Percentiles rank a stretch among this genome's conserved stretches.
These are phyloP conservation scores for Peniophora sp. DNA, from an alignment of 1,284 basidiomycete species.

Conservation along the genomic window DNA sequence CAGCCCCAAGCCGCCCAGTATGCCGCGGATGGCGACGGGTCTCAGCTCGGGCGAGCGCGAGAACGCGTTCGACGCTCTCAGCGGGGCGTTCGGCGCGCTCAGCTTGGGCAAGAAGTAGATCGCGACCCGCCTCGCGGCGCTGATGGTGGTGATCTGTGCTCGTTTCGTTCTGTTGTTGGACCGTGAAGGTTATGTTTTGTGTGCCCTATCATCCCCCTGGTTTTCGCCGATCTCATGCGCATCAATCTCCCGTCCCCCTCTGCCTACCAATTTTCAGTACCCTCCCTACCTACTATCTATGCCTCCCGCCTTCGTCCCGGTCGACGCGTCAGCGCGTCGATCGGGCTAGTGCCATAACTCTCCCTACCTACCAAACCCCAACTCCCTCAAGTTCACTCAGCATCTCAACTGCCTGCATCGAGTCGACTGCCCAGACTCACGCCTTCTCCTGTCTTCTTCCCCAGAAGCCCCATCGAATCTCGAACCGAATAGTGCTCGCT, in stretches of 20 bases:
- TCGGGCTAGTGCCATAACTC: background rate
- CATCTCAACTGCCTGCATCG: background rate
- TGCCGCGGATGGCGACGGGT: conserved; percentile 1
- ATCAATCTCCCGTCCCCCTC: background rate
- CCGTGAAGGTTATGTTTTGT: background rate
- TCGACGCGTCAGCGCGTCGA: too few species aligned
- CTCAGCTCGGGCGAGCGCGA: conserved; percentile 14
- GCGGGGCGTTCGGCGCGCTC: conserved; percentile 45
- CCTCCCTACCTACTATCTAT: background rate
- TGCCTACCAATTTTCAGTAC: background rate
- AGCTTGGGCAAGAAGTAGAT: conserved; percentile 42
- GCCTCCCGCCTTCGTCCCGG: background rate
- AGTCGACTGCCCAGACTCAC: background rate
- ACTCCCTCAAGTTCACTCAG: background rate
- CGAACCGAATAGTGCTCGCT: background rate
- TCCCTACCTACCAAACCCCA: background rate
- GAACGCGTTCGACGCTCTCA: conserved; percentile 17
- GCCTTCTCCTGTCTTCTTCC: background rate
- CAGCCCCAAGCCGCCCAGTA: conserved; percentile 8
- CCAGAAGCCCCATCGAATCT: background rate
- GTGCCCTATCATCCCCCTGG: background rate
- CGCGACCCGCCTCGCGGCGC: background rate
- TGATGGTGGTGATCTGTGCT: background rate
- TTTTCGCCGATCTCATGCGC: background rate
- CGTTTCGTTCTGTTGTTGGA: background rate